Base-by-base conservation (phyloP, 2,329 filamentous ascomycete genomes). In the Penicillium sp. region DNA sequence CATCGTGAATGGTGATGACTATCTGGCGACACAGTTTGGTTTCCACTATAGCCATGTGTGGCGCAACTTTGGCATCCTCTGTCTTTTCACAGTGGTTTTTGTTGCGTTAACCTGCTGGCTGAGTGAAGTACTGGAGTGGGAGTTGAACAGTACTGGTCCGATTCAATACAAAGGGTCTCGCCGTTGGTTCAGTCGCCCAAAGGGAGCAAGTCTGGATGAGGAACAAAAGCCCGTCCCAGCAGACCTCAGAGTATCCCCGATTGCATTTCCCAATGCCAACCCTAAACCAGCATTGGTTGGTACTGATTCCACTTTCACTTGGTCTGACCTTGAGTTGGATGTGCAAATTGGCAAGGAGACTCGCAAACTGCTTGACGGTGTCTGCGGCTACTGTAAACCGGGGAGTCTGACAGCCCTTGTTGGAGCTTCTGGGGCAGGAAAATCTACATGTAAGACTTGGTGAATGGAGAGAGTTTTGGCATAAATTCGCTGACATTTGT, bases 371-470 rank as follows among this genome's bases (percentile, higher is more conserved):
- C 65, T 86, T 32, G 78, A 84, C 56, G 73, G 80, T 2, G 78
- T 89, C 34, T 79, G 73, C 42, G 86, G 86, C 0, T 89, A 86
- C 51, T 84, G 80, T 5, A 86, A 86, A 56, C 86, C 86, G 0
- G 86, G 86, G 4, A 70, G 82, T 19, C 77, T 91, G 72, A 78
- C 86, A n/a, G 86, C 86, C 0, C 71, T 91, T 0, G 84, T 90
- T 66, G 86, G 87, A 20, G 83, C 83, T 1, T 86, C 79, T 5
- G 84, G 84, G 15, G 86, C 86, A 6, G 86, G 86, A 7, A 90
- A 90, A 64, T 63, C 59, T 10, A 63, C 60, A 13, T 46, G 60
- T 63, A 51, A 51, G 58, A 36, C 21, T 10, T 25, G 3, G 3
- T 25, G n/a, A 25, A 23, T n/a, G n/a, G n/a, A n/a, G n/a, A n/a